These are phyloP conservation scores for Ilex paraguariensis DNA, from an alignment of 305 asterid species.

Conservation along the genomic window DNA sequence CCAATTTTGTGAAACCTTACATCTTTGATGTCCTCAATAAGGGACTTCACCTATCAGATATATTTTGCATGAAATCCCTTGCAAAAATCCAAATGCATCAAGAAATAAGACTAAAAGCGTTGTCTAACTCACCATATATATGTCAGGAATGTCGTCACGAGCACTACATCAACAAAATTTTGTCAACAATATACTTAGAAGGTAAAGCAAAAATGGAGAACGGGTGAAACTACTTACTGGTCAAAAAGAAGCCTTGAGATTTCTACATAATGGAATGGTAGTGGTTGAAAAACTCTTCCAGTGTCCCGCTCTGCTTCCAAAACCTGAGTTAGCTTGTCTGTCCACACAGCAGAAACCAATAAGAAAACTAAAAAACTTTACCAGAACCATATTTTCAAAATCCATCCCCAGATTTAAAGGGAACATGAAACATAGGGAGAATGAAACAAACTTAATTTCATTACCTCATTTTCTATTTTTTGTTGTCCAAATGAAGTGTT, in stretches of 20 bases:
- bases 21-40: conserved; percentile 91
- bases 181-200: conserved; percentile 13
- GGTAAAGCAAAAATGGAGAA: conserved; percentile 2
- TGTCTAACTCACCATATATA: conserved; percentile 66
- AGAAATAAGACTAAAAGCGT: not conserved
- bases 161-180: conserved; percentile 48
- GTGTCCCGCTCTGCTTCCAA: conserved; percentile 90
- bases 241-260: conserved; percentile 92
- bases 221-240: conserved; percentile 46
- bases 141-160: conserved; percentile 73
- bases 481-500: no score
- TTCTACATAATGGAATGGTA: conserved; percentile 95
- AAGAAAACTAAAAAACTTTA: conserved; percentile 3
- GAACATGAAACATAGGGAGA: no score
- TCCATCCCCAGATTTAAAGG: no score
- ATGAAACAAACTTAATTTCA: no score
- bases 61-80: conserved; percentile 15
- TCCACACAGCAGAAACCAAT: conserved; percentile 16
- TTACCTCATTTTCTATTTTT: no score
- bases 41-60: conserved; percentile 67
- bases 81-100: conserved; percentile 1
- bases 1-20: conserved; percentile 94
- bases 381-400: no score
- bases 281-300: conserved; percentile 63
- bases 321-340: conserved; percentile 73